phyloP scores from a whole-genome alignment of 352 stramenopile genomes.

The Phytopythium chamaehyphon region DNA sequence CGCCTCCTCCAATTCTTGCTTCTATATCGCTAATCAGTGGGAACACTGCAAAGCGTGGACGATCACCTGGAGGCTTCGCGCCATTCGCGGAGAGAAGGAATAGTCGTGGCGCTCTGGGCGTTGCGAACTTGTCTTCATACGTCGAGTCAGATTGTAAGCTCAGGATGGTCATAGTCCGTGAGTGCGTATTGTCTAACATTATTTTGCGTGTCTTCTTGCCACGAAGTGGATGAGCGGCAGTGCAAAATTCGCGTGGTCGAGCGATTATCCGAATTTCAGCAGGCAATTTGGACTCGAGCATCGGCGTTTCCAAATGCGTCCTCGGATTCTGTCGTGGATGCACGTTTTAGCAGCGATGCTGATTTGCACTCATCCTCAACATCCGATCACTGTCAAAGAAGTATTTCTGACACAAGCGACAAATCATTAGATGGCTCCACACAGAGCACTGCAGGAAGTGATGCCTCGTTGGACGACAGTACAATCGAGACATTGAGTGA shows the following conservation, averaged over 20 bases:
- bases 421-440: neutral
- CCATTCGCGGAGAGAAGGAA: conserved; percentile 9
- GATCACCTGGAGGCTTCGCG: conserved; percentile 28
- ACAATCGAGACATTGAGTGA: conserved; percentile 78
- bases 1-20: conserved; percentile 1
- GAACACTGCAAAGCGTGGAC: conserved; percentile 39
- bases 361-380: too few species aligned
- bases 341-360: neutral
- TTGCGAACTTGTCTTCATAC: conserved; percentile 53
- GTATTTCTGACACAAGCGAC: neutral
- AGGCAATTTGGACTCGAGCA: conserved; percentile 63
- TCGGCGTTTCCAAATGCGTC: conserved; percentile 2
- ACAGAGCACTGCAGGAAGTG: neutral
- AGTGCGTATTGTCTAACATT: neutral
- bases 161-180: neutral
- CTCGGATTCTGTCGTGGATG: neutral
- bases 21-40: conserved; percentile 4
- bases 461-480: conserved; percentile 49
- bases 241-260: conserved; percentile 88
- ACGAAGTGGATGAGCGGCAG: conserved; percentile 82
- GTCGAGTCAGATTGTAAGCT: conserved; percentile 64
- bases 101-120: conserved; percentile 13
- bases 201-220: neutral
- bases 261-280: conserved; percentile 76
- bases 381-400: too few species aligned